phyloP scores from a whole-genome alignment of 805 yeast genomes.

The Wickerhamiella cacticola region DNA sequence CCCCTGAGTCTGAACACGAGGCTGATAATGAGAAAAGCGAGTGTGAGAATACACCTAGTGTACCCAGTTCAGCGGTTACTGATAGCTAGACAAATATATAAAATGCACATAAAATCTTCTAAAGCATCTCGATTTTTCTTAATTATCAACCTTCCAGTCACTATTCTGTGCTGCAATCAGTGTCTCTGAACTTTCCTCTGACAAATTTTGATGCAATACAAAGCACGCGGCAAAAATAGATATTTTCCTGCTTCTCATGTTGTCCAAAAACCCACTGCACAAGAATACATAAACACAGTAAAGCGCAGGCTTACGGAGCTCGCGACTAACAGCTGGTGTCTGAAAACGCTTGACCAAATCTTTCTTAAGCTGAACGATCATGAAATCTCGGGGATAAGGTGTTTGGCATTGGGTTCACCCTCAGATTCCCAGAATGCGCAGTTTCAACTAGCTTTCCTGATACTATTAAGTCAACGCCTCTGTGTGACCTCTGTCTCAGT shows the following conservation, averaged over 20 bases:
- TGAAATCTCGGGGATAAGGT: constrained; percentile 34
- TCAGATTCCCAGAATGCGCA: constrained; percentile 36
- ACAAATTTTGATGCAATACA: constrained; percentile 2
- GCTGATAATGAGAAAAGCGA: constrained; percentile 1
- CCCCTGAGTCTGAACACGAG: not conserved
- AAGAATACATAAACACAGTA: constrained; percentile 8
- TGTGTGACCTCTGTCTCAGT: constrained; percentile 32
- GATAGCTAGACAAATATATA: no score
- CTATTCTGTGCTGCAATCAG: no score
- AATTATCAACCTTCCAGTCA: no score
- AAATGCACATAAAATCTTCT: no score
- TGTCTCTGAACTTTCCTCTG: not conserved
- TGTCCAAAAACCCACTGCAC: not conserved
- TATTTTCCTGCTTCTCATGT: not conserved
- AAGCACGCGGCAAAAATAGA: not conserved
- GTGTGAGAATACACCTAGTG: no score
- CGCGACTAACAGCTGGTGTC: not conserved
- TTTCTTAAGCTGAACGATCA: not conserved
- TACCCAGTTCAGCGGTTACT: not conserved
- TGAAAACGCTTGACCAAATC: not conserved
- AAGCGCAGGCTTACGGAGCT: constrained; percentile 7
- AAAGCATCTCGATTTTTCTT: no score
- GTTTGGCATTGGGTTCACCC: constrained; percentile 64
- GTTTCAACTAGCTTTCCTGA: constrained; percentile 52
- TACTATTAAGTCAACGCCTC: constrained; percentile 31